Conservation (phyloP, 768 basidiomycete genomes). For the Rubroboletus pulcherrimus region DNA sequence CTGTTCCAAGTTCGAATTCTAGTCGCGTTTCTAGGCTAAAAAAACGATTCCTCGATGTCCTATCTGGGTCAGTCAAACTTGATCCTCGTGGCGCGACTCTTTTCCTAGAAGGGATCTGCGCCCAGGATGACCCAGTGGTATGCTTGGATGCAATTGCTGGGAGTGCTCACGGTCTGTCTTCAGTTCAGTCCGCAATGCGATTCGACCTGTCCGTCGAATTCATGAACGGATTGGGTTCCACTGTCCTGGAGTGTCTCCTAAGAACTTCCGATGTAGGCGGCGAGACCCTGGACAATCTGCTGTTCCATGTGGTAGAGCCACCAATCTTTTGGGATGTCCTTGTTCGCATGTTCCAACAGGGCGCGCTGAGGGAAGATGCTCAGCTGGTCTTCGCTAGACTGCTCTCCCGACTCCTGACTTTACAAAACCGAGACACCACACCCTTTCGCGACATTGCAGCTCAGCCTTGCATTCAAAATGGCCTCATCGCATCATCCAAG, state of each 20-base stretch:
- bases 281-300: conserved; percentile 34
- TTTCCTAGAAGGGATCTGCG: conserved; percentile 47
- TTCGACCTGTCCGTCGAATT: conserved; percentile 31
- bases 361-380: conserved; percentile 30
- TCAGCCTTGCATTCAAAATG: conserved; percentile 24
- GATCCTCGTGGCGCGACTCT: conserved; percentile 19
- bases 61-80: conserved; percentile 29
- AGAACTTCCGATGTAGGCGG: conserved; percentile 40
- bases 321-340: conserved; percentile 47
- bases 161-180: conserved; percentile 34
- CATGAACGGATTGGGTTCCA: conserved; percentile 39
- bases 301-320: conserved; percentile 44
- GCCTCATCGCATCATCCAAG: conserved; percentile 21
- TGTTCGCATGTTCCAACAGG: conserved; percentile 29
- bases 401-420: conserved; percentile 42
- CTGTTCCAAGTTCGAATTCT: background rate
- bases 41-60: conserved; percentile 33
- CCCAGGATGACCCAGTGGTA: conserved; percentile 34
- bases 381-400: conserved; percentile 45
- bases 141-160: conserved; percentile 37
- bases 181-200: conserved; percentile 40
- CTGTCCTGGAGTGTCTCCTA: conserved; percentile 38
- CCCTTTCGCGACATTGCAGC: conserved; percentile 38
- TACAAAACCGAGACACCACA: conserved; percentile 32
- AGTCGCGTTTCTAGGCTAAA: conserved; percentile 20